These are phyloP conservation scores for Zea luxurians DNA, from an alignment of 176 grass and related monocot genomes.

Conservation along the genomic window DNA sequence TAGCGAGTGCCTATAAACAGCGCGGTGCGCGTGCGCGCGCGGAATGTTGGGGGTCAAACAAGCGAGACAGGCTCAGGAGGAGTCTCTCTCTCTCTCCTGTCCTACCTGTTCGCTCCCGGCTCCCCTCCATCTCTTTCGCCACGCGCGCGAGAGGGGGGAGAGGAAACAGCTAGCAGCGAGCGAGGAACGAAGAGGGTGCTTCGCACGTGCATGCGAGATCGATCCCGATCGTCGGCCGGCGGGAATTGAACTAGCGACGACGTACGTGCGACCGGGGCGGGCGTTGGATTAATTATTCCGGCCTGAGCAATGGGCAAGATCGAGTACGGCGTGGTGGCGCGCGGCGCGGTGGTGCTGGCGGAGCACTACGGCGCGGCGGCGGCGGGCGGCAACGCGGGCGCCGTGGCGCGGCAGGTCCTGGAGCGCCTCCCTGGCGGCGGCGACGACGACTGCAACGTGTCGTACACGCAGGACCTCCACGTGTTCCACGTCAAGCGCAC, in stretches of 20 bases:
- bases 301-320: conserved; percentile 34
- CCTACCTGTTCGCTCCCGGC: neutral
- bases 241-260: neutral
- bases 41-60: neutral
- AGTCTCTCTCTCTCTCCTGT: neutral
- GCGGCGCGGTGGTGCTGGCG: conserved; percentile 68
- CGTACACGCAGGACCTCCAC: conserved; percentile 82
- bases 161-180: neutral
- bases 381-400: conserved; percentile 52
- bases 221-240: no score
- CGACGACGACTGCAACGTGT: conserved; percentile 63
- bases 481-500: conserved; percentile 75
- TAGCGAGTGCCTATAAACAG: neutral
- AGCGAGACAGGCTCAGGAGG: neutral
- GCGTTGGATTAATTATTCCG: no score
- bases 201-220: no score
- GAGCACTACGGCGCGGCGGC: conserved; percentile 49
- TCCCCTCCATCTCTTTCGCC: neutral
- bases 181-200: no score
- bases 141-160: neutral
- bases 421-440: conserved; percentile 45
- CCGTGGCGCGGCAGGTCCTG: conserved; percentile 71
- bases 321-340: conserved; percentile 73
- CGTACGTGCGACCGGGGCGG: no score
- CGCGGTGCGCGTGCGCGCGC: neutral